These are phyloP conservation scores for Drosera capensis DNA, from an alignment of 148 eudicot species.

Conservation along the genomic window DNA sequence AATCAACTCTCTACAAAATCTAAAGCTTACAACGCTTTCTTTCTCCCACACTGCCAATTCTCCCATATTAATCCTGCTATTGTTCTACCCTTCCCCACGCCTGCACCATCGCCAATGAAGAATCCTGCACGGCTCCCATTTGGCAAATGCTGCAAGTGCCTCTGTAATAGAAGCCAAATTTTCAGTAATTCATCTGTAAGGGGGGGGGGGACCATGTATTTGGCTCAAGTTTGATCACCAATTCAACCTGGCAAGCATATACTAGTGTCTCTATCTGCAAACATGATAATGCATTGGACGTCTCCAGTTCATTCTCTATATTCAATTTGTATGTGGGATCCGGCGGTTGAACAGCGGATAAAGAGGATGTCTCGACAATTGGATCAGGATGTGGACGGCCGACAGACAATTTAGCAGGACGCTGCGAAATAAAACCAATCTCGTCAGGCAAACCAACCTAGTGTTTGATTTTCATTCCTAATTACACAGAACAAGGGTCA, in stretches of 20 bases:
- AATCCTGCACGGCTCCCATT: constrained; percentile 86
- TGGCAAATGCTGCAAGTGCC: constrained; percentile 87
- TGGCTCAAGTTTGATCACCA: constrained; percentile 3
- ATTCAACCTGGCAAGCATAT: constrained; percentile 89
- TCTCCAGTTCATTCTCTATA: constrained; percentile 58
- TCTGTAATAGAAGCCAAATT: constrained; percentile 36
- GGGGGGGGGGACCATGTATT: no score
- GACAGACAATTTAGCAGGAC: constrained; percentile 77
- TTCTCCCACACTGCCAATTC: constrained; percentile 88
- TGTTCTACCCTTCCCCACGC: constrained; percentile 99
- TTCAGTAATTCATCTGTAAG: not conserved
- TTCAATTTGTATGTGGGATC: constrained; percentile 83
- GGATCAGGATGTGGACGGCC: constrained; percentile 99
- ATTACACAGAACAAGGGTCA: not conserved
- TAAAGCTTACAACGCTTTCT: constrained; percentile 73
- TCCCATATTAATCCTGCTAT: constrained; percentile 97
- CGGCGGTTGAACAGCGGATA: constrained; percentile 97
- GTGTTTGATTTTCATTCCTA: not conserved
- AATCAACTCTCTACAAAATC: not conserved
- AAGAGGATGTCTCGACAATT: constrained; percentile 86
- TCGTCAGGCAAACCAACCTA: constrained; percentile 1
- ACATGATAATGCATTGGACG: constrained; percentile 64
- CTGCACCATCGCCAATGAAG: constrained; percentile 98
- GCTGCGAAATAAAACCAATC: constrained; percentile 32
- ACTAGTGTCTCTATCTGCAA: constrained; percentile 93